phyloP scores from a whole-genome alignment of 257 asterid genomes.

The Jaltomata sinuosa region DNA sequence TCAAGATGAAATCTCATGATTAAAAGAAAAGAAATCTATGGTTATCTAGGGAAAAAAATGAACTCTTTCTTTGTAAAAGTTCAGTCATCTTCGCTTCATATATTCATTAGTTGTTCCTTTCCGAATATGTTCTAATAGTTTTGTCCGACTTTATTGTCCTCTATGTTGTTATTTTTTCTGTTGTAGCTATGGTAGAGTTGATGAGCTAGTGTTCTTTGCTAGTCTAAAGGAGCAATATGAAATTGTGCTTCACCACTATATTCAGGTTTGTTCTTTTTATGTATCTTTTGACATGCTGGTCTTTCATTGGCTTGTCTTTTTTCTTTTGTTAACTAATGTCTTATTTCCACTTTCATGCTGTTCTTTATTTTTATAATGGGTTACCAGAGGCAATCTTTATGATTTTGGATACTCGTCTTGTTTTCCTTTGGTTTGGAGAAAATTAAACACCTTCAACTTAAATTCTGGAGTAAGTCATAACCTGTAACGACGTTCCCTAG shows the following conservation, averaged over 20 bases:
- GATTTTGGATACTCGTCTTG: neutral
- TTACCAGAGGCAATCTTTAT: neutral
- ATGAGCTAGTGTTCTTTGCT: slow-evolving; percentile 97
- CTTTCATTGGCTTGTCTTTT: neutral
- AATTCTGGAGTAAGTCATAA: neutral
- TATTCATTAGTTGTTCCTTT: neutral
- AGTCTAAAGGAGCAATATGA: slow-evolving; percentile 87
- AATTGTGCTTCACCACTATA: slow-evolving; percentile 88
- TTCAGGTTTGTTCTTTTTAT: slow-evolving; percentile 58
- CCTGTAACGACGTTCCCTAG: neutral
- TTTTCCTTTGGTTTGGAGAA: neutral
- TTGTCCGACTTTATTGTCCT: neutral
- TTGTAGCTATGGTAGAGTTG: slow-evolving; percentile 93
- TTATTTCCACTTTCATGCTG: neutral
- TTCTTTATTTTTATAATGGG: neutral
- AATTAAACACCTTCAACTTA: neutral
- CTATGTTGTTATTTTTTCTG: neutral
- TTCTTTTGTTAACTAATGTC: neutral
- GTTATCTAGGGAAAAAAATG: neutral
- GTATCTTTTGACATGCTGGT: neutral
- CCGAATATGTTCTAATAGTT: neutral
- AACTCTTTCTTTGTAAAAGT: neutral
- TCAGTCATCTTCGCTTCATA: neutral
- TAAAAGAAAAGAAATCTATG: neutral
- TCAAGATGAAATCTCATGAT: neutral